Base-by-base conservation (phyloP, 2,329 filamentous ascomycete genomes). In the Sordariomycetes sp. region DNA sequence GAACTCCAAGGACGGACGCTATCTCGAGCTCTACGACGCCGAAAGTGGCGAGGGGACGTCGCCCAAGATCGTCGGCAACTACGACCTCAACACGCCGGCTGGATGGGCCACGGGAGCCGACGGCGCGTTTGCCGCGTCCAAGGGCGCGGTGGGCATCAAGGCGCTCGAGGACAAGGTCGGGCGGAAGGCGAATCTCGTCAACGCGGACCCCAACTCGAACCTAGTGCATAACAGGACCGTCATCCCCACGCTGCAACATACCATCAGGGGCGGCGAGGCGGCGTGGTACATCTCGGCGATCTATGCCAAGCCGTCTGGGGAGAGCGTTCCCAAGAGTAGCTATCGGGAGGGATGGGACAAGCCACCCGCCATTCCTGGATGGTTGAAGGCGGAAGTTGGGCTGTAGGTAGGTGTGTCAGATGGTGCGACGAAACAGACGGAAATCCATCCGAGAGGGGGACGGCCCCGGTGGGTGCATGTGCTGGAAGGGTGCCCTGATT, bases 181-280 rank as follows among this genome's bases (percentile, higher is more conserved):
- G 16, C 76, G 86, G 22, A 71, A 70, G 58, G 88, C 87, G 3
- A 84, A 80, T 66, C 75, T 90, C 28, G 82, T 91, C 54, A 84
- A 90, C 59, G 86, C 87, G 12, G 89, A 92, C 67, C 87, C 88
- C 7, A 91, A 92, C 72, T 88, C 85, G 54, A 92, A 92, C 70
- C 72, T 92, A 37, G 76, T 90, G 2, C 85, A 90, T 71, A 83
- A 84, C 60, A 75, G 88, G 60, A 90, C 86, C 3, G 78, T 87
- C 50, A 80, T 92, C 63, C 89, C 89, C 25, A 85, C 85, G 34
- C 70, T 92, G 65, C 81, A 85, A 66, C 77, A 80, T 61, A 83
- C 81, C 28, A 68, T 91, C 40, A 72, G 73, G 57, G 74, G 76
- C 52, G 85, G 81, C 0, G 74, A 81, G 64, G 78, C 75, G 32